These are phyloP conservation scores for Crithidia brevicula DNA, from an alignment of 208 protist genomes.

Conservation along the genomic window DNA sequence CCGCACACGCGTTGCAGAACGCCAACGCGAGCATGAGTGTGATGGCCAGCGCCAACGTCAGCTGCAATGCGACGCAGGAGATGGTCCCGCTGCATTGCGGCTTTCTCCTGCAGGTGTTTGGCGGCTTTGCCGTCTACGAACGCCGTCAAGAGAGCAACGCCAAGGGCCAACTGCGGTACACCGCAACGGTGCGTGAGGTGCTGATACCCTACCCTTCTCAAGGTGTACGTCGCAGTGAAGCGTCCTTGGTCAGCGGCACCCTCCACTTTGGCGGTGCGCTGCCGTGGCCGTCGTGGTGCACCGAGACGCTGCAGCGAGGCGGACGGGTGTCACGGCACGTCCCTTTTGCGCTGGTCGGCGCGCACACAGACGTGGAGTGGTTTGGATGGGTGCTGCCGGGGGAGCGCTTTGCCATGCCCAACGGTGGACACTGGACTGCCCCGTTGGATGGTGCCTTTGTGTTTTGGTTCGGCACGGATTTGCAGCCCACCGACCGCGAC, in stretches of 20 bases:
- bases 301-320: conserved; percentile 48
- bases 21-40: conserved; percentile 9
- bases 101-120: conserved; percentile 71
- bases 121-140: conserved; percentile 70
- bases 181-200: conserved; percentile 53
- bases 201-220: conserved; percentile 62
- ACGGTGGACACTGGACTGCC: conserved; percentile 50
- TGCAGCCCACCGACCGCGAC: conserved; percentile 69
- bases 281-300: conserved; percentile 82
- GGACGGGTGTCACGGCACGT: conserved; percentile 55
- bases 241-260: conserved; percentile 28
- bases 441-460: conserved; percentile 75
- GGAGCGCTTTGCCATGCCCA: conserved; percentile 61
- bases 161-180: conserved; percentile 14
- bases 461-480: conserved; percentile 72
- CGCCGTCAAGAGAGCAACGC: conserved; percentile 2
- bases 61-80: conserved; percentile 7
- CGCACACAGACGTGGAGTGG: conserved; percentile 47
- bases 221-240: conserved; percentile 51
- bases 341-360: conserved; percentile 58
- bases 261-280: conserved; percentile 68
- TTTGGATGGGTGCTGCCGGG: conserved; percentile 80
- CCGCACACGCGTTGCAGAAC: conserved; percentile 42
- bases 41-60: not conserved
- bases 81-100: conserved; percentile 33